Percentiles rank a stretch among this genome's conserved stretches.
Evolutionary conservation across 495 filamentous ascomycete genomes (phyloP).

Genomic region (Aspergillus carlsbadensis): DNA sequence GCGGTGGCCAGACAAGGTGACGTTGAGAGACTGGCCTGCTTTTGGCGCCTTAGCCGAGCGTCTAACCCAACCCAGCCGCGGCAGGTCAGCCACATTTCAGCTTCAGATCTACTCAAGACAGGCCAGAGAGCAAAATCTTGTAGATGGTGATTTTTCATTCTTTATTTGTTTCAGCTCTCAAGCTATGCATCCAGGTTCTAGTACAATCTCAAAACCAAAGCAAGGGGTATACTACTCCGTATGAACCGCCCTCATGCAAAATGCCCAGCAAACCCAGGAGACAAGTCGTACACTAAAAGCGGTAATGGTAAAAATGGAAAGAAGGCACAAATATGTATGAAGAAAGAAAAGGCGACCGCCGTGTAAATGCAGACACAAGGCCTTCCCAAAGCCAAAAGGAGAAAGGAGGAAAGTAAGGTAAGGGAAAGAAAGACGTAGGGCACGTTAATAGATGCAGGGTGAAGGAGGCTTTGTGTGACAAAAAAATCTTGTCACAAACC

Average conservation of each 20-base stretch:
- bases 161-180: slow-evolving; percentile 5
- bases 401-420: slow-evolving; percentile 1
- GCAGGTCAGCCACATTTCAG: slow-evolving; percentile 9
- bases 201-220: slow-evolving; percentile 34
- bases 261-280: slow-evolving; percentile 23
- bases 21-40: slow-evolving; percentile 19
- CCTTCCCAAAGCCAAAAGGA: slow-evolving; percentile 10
- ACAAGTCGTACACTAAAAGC: slow-evolving; percentile 14
- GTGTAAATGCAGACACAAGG: slow-evolving; percentile 30
- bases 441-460: slow-evolving; percentile 21
- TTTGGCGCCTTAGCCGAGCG: slow-evolving; percentile 19
- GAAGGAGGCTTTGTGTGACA: not conserved
- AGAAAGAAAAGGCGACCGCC: slow-evolving; percentile 23
- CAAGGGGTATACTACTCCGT: slow-evolving; percentile 37
- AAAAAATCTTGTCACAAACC: slow-evolving; percentile 17
- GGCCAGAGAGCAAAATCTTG: not conserved
- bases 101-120: not conserved
- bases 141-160: not conserved
- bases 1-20: slow-evolving; percentile 23
- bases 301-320: slow-evolving; percentile 27
- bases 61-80: slow-evolving; percentile 15
- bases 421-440: slow-evolving; percentile 16
- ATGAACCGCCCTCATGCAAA: slow-evolving; percentile 40
- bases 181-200: slow-evolving; percentile 17
- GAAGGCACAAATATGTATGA: slow-evolving; percentile 23